A percentile compares a stretch with the other conserved stretches of the same genome.
Evolutionary conservation across 495 filamentous ascomycete genomes (phyloP).

Genomic region (Corynascus novoguineensis): DNA sequence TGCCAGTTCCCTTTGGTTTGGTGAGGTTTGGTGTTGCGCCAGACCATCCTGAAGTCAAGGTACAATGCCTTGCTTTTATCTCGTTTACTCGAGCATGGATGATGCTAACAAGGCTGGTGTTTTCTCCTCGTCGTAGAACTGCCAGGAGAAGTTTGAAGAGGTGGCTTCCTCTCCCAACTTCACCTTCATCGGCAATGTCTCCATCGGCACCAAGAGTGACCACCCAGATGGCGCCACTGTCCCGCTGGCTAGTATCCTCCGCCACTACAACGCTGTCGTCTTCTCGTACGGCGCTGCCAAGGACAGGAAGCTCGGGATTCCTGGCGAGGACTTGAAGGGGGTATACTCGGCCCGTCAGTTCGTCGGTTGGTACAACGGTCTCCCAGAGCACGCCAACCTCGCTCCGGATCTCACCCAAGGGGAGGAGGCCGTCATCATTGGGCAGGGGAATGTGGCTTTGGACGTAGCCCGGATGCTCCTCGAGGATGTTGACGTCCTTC

Average conservation of each 20-base stretch:
- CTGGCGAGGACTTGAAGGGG: conserved; percentile 68
- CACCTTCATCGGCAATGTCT: conserved; percentile 86
- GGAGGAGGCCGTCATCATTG: conserved; percentile 83
- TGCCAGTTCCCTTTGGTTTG: conserved; percentile 88
- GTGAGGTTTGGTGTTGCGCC: conserved; percentile 92
- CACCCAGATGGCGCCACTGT: conserved; percentile 49
- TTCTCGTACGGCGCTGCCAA: conserved; percentile 89
- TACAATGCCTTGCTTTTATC: conserved; percentile 33
- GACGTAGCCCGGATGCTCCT: conserved; percentile 89
- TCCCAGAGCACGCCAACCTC: conserved; percentile 76
- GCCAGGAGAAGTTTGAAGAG: conserved; percentile 85
- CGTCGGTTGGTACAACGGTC: conserved; percentile 97
- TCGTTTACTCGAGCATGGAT: neutral
- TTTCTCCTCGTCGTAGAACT: conserved; percentile 77
- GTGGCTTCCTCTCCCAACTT: conserved; percentile 76
- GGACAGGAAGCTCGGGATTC: conserved; percentile 71
- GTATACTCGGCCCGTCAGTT: conserved; percentile 89
- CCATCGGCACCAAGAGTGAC: conserved; percentile 56
- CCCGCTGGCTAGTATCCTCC: conserved; percentile 60
- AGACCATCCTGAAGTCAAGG: conserved; percentile 97
- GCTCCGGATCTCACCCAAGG: conserved; percentile 68
- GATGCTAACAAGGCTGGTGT: neutral
- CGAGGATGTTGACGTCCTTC: conserved; percentile 60
- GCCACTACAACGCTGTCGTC: conserved; percentile 86
- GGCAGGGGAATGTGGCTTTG: conserved; percentile 92